phyloP scores from a whole-genome alignment of 1,284 basidiomycete species.

The Kalmanozyma brasiliensis region DNA sequence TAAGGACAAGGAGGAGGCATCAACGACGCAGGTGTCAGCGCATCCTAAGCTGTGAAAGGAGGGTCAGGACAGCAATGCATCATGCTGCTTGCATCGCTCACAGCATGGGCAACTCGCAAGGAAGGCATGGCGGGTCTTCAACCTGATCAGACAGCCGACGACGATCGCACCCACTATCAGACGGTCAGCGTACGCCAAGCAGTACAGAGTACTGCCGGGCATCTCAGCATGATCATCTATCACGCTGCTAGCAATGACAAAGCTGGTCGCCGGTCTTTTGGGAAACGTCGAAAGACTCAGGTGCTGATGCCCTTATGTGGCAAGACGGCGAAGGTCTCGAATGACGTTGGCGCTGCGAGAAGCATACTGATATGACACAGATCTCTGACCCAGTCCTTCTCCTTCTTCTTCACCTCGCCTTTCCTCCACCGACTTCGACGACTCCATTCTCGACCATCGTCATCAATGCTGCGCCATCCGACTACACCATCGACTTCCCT shows the following conservation, averaged over 20 bases:
- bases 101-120: too few species aligned
- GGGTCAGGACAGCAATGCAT: not conserved
- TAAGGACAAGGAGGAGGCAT: constrained; percentile 1
- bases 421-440: not conserved
- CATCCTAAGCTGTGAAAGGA: not conserved
- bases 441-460: not conserved
- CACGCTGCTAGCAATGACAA: too few species aligned
- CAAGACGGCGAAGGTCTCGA: too few species aligned
- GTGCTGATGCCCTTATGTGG: too few species aligned
- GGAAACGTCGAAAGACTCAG: too few species aligned
- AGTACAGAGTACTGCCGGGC: not conserved
- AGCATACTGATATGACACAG: not conserved
- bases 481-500: not conserved
- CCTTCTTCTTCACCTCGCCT: not conserved
- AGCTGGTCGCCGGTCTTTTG: too few species aligned
- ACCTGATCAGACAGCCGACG: too few species aligned
- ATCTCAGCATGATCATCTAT: too few species aligned
- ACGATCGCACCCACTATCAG: too few species aligned
- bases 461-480: not conserved
- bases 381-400: constrained; percentile 10
- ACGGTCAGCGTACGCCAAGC: constrained; percentile 1
- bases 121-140: too few species aligned
- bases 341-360: too few species aligned
- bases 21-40: constrained; percentile 6
- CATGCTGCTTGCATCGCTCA: not conserved